Conservation (phyloP, 495 filamentous ascomycete species). For the Astrothelium macrocarpum region DNA sequence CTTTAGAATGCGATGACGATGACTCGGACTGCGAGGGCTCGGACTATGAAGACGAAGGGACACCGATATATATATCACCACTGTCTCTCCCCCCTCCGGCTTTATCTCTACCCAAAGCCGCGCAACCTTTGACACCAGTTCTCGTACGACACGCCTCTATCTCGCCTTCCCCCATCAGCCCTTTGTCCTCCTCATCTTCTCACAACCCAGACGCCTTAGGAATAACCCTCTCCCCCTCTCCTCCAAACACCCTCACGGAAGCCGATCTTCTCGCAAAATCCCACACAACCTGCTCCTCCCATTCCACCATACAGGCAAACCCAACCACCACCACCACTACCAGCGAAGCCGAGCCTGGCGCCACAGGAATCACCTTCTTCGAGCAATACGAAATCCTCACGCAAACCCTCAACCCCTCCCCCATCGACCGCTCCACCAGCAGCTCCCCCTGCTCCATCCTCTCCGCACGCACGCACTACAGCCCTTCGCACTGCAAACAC, state of each 20-base stretch:
- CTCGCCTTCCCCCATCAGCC: neutral
- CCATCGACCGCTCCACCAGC: neutral
- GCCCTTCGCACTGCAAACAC: neutral
- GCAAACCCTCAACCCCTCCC: neutral
- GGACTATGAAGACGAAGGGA: too few relatives aligned
- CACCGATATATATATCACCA: neutral
- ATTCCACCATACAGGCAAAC: too few relatives aligned
- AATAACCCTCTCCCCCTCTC: neutral
- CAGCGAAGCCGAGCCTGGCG: neutral
- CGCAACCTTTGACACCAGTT: neutral
- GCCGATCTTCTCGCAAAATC: neutral
- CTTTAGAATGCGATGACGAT: neutral
- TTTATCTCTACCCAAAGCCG: neutral
- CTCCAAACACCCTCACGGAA: neutral
- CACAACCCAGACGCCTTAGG: neutral
- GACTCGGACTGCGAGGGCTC: neutral
- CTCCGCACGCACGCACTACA: neutral
- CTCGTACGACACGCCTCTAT: neutral
- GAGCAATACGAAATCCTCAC: neutral
- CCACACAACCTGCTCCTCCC: too few relatives aligned
- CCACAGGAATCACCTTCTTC: neutral
- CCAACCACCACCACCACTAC: neutral
- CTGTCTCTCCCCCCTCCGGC: neutral
- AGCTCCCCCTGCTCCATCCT: neutral
- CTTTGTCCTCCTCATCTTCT: neutral